Base-by-base conservation (phyloP, 768 basidiomycete species). In the Termitomyces sp. region DNA sequence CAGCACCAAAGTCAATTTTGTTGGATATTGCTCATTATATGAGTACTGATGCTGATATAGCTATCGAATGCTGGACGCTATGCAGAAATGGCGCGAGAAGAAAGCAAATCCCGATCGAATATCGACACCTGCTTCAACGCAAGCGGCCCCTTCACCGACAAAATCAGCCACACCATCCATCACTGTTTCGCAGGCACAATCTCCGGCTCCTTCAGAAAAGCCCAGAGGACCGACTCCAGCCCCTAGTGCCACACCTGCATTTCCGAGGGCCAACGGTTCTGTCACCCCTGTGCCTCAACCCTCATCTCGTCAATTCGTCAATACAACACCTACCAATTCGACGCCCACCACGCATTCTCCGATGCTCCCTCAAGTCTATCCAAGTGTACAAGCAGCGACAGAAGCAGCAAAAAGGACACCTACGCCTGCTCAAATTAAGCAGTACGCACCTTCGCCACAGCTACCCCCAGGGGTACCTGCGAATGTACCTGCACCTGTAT, bases 41-140 rank as follows among this genome's bases (percentile, higher is more conserved):
- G 22, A 22, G 26, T 21, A 51, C 52, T 45, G 43, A 60, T 40
- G 45, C 54, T 21, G 32, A 28, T 35, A 42, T 51, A 87, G 85
- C 53, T 87, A 82, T 65, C 73, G 75, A 32, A 74, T 87, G 60
- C 61, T 87, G 69, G 85, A 88, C 17, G 69, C 75, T 35, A 66
- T 80, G 43, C 68, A 69, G 53, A 66, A 63, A 28, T 57, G 65
- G 47, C 65, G 62, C 40, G 59, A 66, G 48, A 66, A 68, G 64
- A 68, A 61, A 9, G 64, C 60, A 53, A 46, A 54, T 47, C 59
- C 64, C 28, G 65, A 62, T 28, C 65, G 60, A 50, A 56, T 58
- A 24, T 63, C 62, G 48, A 62, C 57, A 9, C 58, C 63, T 38
- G 60, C 53, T 30, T 60, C 51, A 47, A 32, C 42, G 14, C 41